Base-by-base conservation (phyloP, 1,284 basidiomycete species). In the Sporisorium exsertum region DNA sequence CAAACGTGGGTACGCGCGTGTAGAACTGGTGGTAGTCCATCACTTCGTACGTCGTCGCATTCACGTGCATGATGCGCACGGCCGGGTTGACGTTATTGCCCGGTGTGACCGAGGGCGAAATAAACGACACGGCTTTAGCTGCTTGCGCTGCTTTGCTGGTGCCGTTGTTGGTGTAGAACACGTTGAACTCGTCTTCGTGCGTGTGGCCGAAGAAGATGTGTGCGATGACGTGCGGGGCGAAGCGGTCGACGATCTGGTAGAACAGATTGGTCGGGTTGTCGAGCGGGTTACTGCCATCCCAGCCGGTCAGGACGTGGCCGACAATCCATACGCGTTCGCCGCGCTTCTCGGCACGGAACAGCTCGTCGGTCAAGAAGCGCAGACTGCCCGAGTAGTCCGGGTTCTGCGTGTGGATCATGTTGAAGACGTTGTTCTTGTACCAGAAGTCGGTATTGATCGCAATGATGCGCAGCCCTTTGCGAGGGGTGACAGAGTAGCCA, bases 131-230 rank as follows among this genome's bases (percentile, higher is more conserved):
- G 27, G 76, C 70, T 45, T 79, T 77, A 1, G 64, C 69, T 1
- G 15, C 16, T 0, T 51, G 50, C 15, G 63, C 49, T 1, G 59
- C 47, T 20, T 35, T 27, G 13, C 18, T 58, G 27, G 86, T 86
- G 1, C 91, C 93, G 37, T 87, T 92, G 82, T 92, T 92, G 81
- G 92, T 91, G 81, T 94, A 94, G 85, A 90, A 94, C 51, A 94
- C 90, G 90, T 90, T 90, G 61, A 92, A 84, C 84, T 92, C 89
- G 82, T 94, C 93, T 83, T 94, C 92, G 72, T 94, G 92, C 1
- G 91, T 91, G 82, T 94, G 93, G 2, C 92, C 92, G 79, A 89
- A 93, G 87, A 93, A 93, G 49, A 93, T 75, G 91, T 91, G 91
- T 32, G 91, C 91, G 67, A 94, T 92, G 63, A 93, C 91, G 81